phyloP scores from a whole-genome alignment of 2,329 filamentous ascomycete species.

The Sclerotinia spermophila region DNA sequence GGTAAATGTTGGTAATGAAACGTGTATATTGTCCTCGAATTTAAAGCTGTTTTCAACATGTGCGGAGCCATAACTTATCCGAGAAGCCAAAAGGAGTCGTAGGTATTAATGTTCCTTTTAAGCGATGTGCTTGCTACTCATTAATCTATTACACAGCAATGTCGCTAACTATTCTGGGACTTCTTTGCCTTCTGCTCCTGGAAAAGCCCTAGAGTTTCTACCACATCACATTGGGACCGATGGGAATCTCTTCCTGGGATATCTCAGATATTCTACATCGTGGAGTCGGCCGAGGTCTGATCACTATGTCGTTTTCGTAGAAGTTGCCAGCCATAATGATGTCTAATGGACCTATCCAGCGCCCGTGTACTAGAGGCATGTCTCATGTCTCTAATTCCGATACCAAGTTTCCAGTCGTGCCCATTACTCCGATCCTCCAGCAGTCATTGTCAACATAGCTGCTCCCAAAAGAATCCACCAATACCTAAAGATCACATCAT shows the following conservation, averaged over 20 bases:
- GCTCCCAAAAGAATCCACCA: conserved; percentile 60
- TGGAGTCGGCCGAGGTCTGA: no score
- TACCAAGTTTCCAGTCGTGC: background rate
- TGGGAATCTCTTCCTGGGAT: background rate
- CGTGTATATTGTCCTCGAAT: background rate
- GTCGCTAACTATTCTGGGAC: background rate
- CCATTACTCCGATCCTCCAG: conserved; percentile 46
- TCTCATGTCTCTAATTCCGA: background rate
- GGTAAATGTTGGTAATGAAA: background rate
- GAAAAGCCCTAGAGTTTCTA: background rate
- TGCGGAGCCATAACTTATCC: background rate
- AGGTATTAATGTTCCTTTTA: background rate
- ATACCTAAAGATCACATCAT: conserved; percentile 40
- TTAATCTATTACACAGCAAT: background rate
- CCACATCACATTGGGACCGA: background rate
- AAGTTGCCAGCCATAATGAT: background rate
- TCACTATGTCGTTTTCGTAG: background rate
- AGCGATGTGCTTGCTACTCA: background rate
- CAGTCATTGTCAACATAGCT: conserved; percentile 51
- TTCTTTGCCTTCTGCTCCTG: background rate
- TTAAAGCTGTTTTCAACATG: background rate
- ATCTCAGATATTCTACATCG: no score
- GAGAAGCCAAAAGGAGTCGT: background rate
- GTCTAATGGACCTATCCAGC: background rate
- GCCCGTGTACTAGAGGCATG: background rate